Evolutionary conservation across 2,329 filamentous ascomycete species (phyloP).

Genomic region (Colletotrichum paranaense): DNA sequence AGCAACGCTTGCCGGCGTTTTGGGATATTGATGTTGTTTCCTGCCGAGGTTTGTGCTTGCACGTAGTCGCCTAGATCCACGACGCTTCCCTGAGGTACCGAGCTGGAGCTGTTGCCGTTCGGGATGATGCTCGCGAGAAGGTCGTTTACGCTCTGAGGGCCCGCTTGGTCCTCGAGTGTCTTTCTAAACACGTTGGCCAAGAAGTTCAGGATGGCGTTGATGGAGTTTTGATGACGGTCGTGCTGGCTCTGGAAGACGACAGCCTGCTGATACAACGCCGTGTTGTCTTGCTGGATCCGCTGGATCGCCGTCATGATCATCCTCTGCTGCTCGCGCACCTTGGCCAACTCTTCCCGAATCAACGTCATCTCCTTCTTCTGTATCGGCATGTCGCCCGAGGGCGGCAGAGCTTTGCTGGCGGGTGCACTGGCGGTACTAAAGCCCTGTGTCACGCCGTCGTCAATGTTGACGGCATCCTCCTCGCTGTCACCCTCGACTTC

Average conservation of each 20-base stretch:
- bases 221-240: slow-evolving; percentile 97
- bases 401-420: slow-evolving; percentile 51
- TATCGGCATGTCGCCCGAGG: slow-evolving; percentile 59
- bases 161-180: slow-evolving; percentile 86
- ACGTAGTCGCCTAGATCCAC: slow-evolving; percentile 72
- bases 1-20: slow-evolving; percentile 67
- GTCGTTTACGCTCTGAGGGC: slow-evolving; percentile 81
- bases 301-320: slow-evolving; percentile 86
- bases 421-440: slow-evolving; percentile 39
- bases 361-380: slow-evolving; percentile 80
- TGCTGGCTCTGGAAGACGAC: slow-evolving; percentile 91
- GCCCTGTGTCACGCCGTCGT: slow-evolving; percentile 47
- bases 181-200: slow-evolving; percentile 96
- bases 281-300: slow-evolving; percentile 85
- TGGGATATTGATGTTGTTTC: slow-evolving; percentile 52
- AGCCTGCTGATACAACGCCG: slow-evolving; percentile 88
- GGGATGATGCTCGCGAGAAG: slow-evolving; percentile 84
- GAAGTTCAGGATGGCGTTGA: slow-evolving; percentile 98
- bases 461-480: slow-evolving; percentile 54
- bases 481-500: slow-evolving; percentile 80
- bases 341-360: slow-evolving; percentile 83
- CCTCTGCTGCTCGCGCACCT: slow-evolving; percentile 86
- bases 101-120: slow-evolving; percentile 57
- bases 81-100: slow-evolving; percentile 64
- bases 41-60: slow-evolving; percentile 55